Evolutionary conservation across 1,284 basidiomycete genomes (phyloP).

Genomic region (Pyrrhoderma lamaoense): DNA sequence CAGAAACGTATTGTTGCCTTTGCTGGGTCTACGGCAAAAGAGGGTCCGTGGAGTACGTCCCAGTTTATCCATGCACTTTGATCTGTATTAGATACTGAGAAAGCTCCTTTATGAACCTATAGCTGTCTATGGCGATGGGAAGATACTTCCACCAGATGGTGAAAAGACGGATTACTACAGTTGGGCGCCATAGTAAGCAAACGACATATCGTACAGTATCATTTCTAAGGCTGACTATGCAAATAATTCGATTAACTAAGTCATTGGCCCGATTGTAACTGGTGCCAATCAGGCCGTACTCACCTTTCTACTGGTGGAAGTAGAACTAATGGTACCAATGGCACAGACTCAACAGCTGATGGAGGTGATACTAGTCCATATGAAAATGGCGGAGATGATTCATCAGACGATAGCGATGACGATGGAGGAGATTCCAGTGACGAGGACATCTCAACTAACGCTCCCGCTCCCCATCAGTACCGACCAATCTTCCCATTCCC

Average conservation of each 20-base stretch:
- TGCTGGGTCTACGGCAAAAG: slow-evolving; percentile 26
- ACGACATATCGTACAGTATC: neutral
- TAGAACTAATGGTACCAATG: neutral
- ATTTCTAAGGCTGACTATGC: slow-evolving; percentile 9
- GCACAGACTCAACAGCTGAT: neutral
- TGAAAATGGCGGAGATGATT: slow-evolving; percentile 2
- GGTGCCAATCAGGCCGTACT: slow-evolving; percentile 40
- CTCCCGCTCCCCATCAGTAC: neutral
- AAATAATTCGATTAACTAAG: slow-evolving; percentile 28
- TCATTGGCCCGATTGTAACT: slow-evolving; percentile 55
- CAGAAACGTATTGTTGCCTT: slow-evolving; percentile 26
- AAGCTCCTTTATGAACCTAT: neutral
- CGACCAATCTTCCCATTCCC: slow-evolving; percentile 1
- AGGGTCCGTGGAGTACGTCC: slow-evolving; percentile 34
- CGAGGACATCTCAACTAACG: neutral
- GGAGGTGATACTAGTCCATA: slow-evolving; percentile 4
- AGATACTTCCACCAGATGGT: slow-evolving; percentile 34
- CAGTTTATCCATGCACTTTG: neutral
- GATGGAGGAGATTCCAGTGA: neutral
- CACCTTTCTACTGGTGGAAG: slow-evolving; percentile 28
- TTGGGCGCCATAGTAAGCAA: slow-evolving; percentile 49
- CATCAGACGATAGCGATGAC: neutral
- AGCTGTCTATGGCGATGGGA: slow-evolving; percentile 35
- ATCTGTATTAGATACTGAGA: slow-evolving; percentile 7
- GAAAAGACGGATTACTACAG: slow-evolving; percentile 45